These are phyloP conservation scores for Blumeria graminis DNA, from an alignment of 2,329 filamentous ascomycete species.

Conservation along the genomic window DNA sequence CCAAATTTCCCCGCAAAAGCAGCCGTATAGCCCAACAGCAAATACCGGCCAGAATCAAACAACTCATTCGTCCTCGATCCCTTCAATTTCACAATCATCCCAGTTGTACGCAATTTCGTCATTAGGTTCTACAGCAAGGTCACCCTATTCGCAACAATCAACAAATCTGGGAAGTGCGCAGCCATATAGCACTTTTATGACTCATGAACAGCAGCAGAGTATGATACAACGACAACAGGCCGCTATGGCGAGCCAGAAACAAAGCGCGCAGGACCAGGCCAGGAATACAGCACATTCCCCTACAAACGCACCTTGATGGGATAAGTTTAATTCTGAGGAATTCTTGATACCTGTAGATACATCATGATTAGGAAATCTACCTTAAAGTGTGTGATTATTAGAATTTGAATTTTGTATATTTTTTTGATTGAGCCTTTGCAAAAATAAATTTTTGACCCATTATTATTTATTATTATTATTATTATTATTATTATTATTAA, in stretches of 20 bases:
- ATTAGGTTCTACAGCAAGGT: slow-evolving; percentile 9
- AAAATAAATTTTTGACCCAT: too few relatives aligned
- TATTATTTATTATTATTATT: too few relatives aligned
- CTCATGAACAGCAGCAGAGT: slow-evolving; percentile 14
- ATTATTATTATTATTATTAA: too few relatives aligned
- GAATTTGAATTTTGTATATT: too few relatives aligned
- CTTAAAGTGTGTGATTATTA: too few relatives aligned
- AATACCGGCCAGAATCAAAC: not conserved
- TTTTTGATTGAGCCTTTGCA: too few relatives aligned
- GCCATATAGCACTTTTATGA: slow-evolving; percentile 13
- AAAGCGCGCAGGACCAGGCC: slow-evolving; percentile 11
- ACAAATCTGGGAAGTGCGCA: slow-evolving; percentile 1
- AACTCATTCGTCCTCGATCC: not conserved
- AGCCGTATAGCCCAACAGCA: slow-evolving; percentile 11
- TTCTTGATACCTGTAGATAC: too few relatives aligned
- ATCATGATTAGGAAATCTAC: too few relatives aligned
- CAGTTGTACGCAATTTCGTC: slow-evolving; percentile 2
- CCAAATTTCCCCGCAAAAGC: slow-evolving; percentile 14
- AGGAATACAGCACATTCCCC: slow-evolving; percentile 12
- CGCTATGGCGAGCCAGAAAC: slow-evolving; percentile 15
- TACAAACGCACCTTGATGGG: not conserved
- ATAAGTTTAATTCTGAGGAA: too few relatives aligned
- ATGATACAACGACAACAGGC: slow-evolving; percentile 17
- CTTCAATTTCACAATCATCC: not conserved
- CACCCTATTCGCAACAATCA: slow-evolving; percentile 7